These are phyloP conservation scores for Pyricularia pennisetigena DNA, from an alignment of 2,329 filamentous ascomycete species.

Conservation along the genomic window DNA sequence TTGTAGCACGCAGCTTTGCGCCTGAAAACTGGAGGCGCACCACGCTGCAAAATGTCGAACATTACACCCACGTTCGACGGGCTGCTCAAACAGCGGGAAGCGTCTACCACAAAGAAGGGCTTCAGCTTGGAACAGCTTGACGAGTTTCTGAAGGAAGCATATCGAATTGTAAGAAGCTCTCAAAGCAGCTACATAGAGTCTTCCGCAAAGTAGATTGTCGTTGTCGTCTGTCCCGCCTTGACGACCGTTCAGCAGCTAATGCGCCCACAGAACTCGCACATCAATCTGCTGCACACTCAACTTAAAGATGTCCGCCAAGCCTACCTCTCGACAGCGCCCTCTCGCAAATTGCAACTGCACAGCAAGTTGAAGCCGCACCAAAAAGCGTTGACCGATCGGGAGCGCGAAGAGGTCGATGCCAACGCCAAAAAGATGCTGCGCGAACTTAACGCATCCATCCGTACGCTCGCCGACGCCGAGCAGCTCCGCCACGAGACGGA, in stretches of 20 bases:
- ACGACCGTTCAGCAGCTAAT: neutral
- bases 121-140: slow-evolving; percentile 52
- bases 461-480: slow-evolving; percentile 71
- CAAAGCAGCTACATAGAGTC: neutral
- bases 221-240: neutral
- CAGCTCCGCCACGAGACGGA: slow-evolving; percentile 70
- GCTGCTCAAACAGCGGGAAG: slow-evolving; percentile 51
- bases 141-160: slow-evolving; percentile 87
- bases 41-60: slow-evolving; percentile 36
- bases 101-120: slow-evolving; percentile 30
- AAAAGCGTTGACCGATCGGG: slow-evolving; percentile 60
- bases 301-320: slow-evolving; percentile 76
- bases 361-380: slow-evolving; percentile 15
- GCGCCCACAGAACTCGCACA: slow-evolving; percentile 63
- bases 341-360: slow-evolving; percentile 44
- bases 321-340: slow-evolving; percentile 75
- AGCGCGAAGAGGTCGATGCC: slow-evolving; percentile 80
- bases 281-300: slow-evolving; percentile 68
- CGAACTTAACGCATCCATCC: slow-evolving; percentile 75
- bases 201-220: neutral
- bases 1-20: neutral
- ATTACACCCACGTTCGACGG: slow-evolving; percentile 61
- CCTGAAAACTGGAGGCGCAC: neutral
- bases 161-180: slow-evolving; percentile 62
- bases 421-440: slow-evolving; percentile 79